These are phyloP conservation scores for Phycomyces nitens DNA, from an alignment of 192 early-diverging fungal genomes.

Conservation along the genomic window DNA sequence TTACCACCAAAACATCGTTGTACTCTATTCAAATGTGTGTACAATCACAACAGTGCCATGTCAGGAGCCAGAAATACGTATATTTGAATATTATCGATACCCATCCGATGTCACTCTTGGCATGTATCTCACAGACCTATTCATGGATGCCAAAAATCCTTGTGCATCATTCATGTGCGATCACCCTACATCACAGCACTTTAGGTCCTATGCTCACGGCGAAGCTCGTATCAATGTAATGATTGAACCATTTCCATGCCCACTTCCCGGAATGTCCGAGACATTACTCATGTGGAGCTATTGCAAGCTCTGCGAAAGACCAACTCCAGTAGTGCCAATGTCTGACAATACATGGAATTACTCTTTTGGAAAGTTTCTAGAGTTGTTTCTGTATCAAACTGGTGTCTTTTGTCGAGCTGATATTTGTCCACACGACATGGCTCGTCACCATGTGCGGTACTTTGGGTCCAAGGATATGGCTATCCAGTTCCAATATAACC, in stretches of 20 bases:
- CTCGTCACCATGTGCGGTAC: slow-evolving; percentile 79
- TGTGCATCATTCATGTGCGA: slow-evolving; percentile 75
- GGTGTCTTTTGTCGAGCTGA: slow-evolving; percentile 59
- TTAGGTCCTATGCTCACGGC: slow-evolving; percentile 84
- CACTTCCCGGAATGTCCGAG: slow-evolving; percentile 64
- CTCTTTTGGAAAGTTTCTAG: slow-evolving; percentile 97
- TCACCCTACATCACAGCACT: slow-evolving; percentile 76
- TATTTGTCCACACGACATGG: slow-evolving; percentile 80
- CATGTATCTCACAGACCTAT: slow-evolving; percentile 82
- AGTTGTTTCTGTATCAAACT: slow-evolving; percentile 83
- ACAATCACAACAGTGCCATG: slow-evolving; percentile 61
- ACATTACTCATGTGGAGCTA: slow-evolving; percentile 87
- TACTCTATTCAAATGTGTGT: slow-evolving; percentile 69
- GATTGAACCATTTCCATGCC: slow-evolving; percentile 56
- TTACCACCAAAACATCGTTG: slow-evolving; percentile 70
- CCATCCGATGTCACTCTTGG: slow-evolving; percentile 85
- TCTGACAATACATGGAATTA: slow-evolving; percentile 88
- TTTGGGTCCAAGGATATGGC: slow-evolving; percentile 76
- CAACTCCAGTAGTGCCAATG: slow-evolving; percentile 73
- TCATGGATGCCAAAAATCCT: slow-evolving; percentile 58
- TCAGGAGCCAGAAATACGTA: slow-evolving; percentile 66
- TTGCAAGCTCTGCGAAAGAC: slow-evolving; percentile 71
- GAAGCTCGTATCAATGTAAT: slow-evolving; percentile 73
- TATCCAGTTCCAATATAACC: slow-evolving; percentile 74
- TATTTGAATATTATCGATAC: slow-evolving; percentile 77